Evolutionary conservation across 2,329 filamentous ascomycete species (phyloP).

Genomic region (Waltergamsia citrina): DNA sequence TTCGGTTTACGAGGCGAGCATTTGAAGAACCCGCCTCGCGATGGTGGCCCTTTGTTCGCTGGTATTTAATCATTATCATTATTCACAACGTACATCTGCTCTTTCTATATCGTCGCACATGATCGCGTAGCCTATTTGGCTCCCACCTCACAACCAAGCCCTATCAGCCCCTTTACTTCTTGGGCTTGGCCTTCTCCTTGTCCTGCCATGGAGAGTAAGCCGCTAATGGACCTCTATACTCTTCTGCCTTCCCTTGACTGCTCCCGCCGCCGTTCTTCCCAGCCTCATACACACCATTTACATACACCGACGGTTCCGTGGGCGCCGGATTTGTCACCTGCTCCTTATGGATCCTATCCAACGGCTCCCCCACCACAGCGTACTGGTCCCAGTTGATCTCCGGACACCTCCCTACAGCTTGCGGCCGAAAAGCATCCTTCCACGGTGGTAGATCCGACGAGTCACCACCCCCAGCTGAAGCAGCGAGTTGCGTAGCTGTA

Average conservation of each 20-base stretch:
- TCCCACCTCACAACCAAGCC: too few species aligned
- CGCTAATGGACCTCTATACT: conserved; percentile 41
- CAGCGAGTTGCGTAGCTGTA: conserved; percentile 59
- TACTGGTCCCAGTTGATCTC: conserved; percentile 95
- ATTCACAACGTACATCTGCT: too few species aligned
- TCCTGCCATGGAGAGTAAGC: conserved; percentile 47
- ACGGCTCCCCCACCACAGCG: conserved; percentile 66
- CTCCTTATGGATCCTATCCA: conserved; percentile 78
- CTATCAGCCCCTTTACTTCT: conserved; percentile 1
- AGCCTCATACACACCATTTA: conserved; percentile 36
- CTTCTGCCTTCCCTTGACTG: conserved; percentile 31
- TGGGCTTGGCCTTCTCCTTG: conserved; percentile 22
- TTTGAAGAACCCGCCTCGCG: too few species aligned
- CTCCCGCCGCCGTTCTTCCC: conserved; percentile 3
- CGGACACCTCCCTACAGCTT: conserved; percentile 77
- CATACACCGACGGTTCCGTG: conserved; percentile 36
- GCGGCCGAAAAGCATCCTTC: conserved; percentile 34
- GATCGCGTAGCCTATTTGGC: too few species aligned
- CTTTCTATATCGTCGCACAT: too few species aligned
- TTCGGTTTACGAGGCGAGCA: too few species aligned
- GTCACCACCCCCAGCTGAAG: conserved; percentile 10
- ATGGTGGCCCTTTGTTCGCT: too few species aligned
- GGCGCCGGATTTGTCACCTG: conserved; percentile 57
- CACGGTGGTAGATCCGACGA: conserved; percentile 3
- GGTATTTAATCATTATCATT: too few species aligned